These are phyloP conservation scores for Epichloe amarillans DNA, from an alignment of 2,329 filamentous ascomycete genomes.

Conservation along the genomic window DNA sequence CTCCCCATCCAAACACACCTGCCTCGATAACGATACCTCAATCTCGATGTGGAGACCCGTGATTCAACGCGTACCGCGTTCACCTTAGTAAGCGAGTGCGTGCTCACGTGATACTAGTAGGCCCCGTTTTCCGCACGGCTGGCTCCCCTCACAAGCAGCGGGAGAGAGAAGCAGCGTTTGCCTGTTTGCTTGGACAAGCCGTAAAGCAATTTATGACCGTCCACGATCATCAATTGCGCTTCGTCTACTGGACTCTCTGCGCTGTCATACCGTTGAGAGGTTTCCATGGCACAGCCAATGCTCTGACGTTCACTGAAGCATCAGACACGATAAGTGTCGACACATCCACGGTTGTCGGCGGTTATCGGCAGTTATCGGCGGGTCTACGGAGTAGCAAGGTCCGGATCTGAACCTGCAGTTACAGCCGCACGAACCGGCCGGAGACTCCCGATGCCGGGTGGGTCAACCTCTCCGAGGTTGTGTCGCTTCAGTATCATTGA, in stretches of 20 bases:
- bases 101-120: constrained; percentile 8
- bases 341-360: constrained; percentile 12
- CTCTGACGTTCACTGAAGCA: no score
- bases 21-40: neutral
- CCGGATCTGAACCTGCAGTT: neutral
- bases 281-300: no score
- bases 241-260: no score
- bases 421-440: neutral
- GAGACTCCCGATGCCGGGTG: neutral
- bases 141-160: neutral
- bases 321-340: no score
- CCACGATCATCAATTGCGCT: no score
- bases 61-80: constrained; percentile 18
- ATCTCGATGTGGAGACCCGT: neutral
- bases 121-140: neutral
- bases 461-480: neutral
- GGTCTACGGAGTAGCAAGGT: neutral
- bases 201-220: no score
- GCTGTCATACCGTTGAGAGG: no score
- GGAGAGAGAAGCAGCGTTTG: no score
- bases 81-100: constrained; percentile 19
- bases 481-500: neutral
- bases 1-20: neutral
- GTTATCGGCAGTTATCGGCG: constrained; percentile 9
- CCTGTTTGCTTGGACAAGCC: no score